Percentiles rank a stretch among this genome's conserved stretches.
phyloP scores from a whole-genome alignment of 2,329 filamentous ascomycete species.

The Exophiala bonariae region DNA sequence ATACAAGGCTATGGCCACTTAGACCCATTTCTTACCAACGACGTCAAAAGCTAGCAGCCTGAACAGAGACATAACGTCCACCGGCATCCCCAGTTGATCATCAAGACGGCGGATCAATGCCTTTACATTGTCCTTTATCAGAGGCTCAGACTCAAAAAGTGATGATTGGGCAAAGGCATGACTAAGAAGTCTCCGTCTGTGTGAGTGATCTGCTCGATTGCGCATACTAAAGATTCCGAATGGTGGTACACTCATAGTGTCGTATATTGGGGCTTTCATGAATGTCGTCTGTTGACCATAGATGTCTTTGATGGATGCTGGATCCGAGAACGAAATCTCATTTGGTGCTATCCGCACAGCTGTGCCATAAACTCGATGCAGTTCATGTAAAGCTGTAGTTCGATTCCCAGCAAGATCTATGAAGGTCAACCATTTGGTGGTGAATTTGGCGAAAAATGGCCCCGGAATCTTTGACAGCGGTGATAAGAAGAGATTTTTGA shows the following conservation, averaged over 20 bases:
- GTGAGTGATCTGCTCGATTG: neutral
- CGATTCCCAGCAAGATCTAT: slow-evolving; percentile 32
- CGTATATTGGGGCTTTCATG: slow-evolving; percentile 4
- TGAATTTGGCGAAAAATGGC: slow-evolving; percentile 11
- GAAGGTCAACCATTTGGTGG: slow-evolving; percentile 37
- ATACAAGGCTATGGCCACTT: neutral
- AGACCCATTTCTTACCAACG: slow-evolving; percentile 4
- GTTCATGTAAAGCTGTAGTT: slow-evolving; percentile 23
- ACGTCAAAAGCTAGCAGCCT: slow-evolving; percentile 5
- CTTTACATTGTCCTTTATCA: neutral
- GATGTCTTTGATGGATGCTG: slow-evolving; percentile 32
- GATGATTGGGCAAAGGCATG: slow-evolving; percentile 6
- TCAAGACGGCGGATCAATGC: neutral
- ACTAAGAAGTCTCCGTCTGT: slow-evolving; percentile 4
- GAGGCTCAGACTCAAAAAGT: slow-evolving; percentile 4
- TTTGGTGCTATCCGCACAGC: slow-evolving; percentile 33
- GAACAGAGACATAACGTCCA: slow-evolving; percentile 3
- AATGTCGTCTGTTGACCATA: slow-evolving; percentile 23
- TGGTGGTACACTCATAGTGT: slow-evolving; percentile 1
- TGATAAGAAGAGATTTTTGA: neutral
- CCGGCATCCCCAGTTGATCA: neutral
- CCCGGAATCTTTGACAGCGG: slow-evolving; percentile 1
- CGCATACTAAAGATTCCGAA: slow-evolving; percentile 6
- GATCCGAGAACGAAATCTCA: slow-evolving; percentile 29
- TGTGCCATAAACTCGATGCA: slow-evolving; percentile 31